These are phyloP conservation scores for Pseudisothecium myosuroides DNA, from an alignment of 225 moss, liverwort and hornwort genomes.

Conservation along the genomic window DNA sequence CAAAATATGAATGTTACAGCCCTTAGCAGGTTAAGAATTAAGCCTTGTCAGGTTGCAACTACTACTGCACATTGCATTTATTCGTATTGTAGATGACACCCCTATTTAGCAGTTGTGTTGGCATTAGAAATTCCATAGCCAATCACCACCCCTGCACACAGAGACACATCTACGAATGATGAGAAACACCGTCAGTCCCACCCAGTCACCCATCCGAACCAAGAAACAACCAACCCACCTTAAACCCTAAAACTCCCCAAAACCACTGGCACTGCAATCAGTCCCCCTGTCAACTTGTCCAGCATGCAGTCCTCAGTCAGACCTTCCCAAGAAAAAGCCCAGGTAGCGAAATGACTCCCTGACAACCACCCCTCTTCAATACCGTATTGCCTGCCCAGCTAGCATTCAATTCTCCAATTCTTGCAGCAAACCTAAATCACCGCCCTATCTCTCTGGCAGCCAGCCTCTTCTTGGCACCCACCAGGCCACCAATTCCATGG, in stretches of 20 bases:
- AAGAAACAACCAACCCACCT: neutral
- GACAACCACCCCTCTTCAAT: neutral
- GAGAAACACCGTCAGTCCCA: neutral
- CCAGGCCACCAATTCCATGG: neutral
- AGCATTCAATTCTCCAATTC: neutral
- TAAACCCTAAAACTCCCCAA: neutral
- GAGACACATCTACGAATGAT: too few species aligned
- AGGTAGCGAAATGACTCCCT: neutral
- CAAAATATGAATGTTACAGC: neutral
- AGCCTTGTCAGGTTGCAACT: accelerated
- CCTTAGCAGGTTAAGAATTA: accelerated
- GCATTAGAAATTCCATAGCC: neutral
- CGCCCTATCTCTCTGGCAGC: neutral
- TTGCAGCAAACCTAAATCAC: neutral
- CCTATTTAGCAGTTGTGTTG: neutral
- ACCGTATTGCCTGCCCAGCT: neutral
- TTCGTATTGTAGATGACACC: neutral
- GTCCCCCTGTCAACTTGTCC: neutral
- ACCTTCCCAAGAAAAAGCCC: neutral
- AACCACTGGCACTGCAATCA: neutral
- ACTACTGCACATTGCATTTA: accelerated
- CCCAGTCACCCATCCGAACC: neutral
- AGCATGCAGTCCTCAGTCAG: neutral
- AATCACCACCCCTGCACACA: neutral
- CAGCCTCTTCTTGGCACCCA: neutral